phyloP scores from a whole-genome alignment of 352 stramenopile genomes.

The Phytopythium sindhum region DNA sequence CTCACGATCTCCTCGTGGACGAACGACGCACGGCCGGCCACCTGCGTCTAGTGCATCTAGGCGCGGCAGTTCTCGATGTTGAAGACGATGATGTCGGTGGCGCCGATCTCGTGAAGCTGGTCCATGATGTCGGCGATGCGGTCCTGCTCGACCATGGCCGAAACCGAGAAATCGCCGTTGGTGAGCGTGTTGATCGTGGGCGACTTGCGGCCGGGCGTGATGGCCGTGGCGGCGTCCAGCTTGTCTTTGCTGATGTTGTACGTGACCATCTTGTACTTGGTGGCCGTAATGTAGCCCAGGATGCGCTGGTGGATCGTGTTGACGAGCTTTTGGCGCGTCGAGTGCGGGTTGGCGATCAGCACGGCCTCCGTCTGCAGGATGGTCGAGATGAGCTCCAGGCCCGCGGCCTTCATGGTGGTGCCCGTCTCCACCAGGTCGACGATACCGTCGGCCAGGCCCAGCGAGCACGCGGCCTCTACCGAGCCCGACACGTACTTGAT shows the following conservation, averaged over 20 bases:
- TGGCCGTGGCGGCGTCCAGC: slow-evolving; percentile 78
- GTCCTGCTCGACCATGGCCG: slow-evolving; percentile 90
- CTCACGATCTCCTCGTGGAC: not conserved
- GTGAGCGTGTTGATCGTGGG: slow-evolving; percentile 93
- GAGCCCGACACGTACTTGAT: slow-evolving; percentile 98
- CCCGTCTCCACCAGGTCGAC: slow-evolving; percentile 99
- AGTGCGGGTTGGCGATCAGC: slow-evolving; percentile 88
- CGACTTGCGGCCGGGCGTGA: slow-evolving; percentile 94
- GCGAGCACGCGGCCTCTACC: slow-evolving; percentile 95
- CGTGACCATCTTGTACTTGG: slow-evolving; percentile 97
- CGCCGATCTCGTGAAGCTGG: slow-evolving; percentile 92
- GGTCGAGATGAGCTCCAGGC: slow-evolving; percentile 93
- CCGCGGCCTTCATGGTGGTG: slow-evolving; percentile 97
- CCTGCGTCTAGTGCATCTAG: slow-evolving; percentile 23
- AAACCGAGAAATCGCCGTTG: slow-evolving; percentile 86
- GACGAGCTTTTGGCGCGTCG: slow-evolving; percentile 61
- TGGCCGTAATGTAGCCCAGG: slow-evolving; percentile 95
- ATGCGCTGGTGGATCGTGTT: slow-evolving; percentile 92
- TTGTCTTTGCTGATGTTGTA: slow-evolving; percentile 95
- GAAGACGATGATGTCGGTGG: slow-evolving; percentile 96
- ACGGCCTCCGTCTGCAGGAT: slow-evolving; percentile 93
- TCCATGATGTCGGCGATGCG: slow-evolving; percentile 95
- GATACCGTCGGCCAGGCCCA: slow-evolving; percentile 97
- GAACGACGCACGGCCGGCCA: not conserved
- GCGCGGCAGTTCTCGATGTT: slow-evolving; percentile 94